Evolutionary conservation across 257 asterid species (phyloP), one percentile per base, ranked within the genome.

Genomic region (Ocimum tenuiflorum): DNA sequence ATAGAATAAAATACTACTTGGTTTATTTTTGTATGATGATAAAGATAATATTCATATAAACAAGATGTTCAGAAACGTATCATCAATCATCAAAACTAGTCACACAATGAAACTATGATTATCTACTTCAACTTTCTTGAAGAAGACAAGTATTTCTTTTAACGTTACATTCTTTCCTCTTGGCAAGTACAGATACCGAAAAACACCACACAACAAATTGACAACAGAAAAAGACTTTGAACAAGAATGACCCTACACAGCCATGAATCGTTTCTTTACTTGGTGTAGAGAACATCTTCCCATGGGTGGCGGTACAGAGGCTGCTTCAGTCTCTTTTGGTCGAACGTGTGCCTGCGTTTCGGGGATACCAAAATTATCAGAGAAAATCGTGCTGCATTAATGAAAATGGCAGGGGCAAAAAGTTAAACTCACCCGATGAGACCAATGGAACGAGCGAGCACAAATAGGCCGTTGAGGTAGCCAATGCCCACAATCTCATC

Each of bases 251-350:
- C 20, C 59, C 8, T 48, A 1, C 36, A 13, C 10, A 20, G 38
- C 31, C 69, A 54, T 64, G 65, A 2, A 48, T 41, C 15, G 63
- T 75, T 84, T 85, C 65, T 77, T 86, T 91, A 92, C 88, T 92
- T 89, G 83, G 99, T 92, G 91, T 92, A 92, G 65, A 89, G 95
- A 58, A 92, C 99, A 72, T 92, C 99, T 83, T 92, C 99, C 99
- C 99, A 92, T 1, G 99, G 99, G 80, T 92, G 99, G 72, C 96
- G 99, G 82, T 92, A 92, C 18, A 89, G 88, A 14, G 99, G 99
- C 76, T 94, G 99, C 79, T 94, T 94, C 86, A 94, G 70, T 70
- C 99, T 88, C 94, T 92, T 92, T 72, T 92, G 99, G 81, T 92
- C 97, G 66, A 92, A 89, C 1, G 99, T 92, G 66, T 92, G 99